Base-by-base conservation (phyloP, 164 flowering plant genomes). In the Dillenia suffruticosa region DNA sequence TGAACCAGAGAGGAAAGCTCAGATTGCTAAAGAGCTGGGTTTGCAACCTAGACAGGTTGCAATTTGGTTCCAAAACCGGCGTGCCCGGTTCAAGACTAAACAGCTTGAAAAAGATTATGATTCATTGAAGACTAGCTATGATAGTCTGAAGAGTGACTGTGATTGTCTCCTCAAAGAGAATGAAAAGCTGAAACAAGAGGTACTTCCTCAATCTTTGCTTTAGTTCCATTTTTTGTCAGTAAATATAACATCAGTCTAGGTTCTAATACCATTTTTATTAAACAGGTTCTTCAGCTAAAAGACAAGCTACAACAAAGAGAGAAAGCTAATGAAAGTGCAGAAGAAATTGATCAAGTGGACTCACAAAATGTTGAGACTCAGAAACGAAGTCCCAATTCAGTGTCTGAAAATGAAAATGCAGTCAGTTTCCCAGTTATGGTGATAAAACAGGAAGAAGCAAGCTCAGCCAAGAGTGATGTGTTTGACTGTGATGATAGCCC, bases 21-120 rank as follows among this genome's bases (percentile, higher is more conserved):
- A 82, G 75, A 87, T 89, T 3, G 93, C 96, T 0, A 82, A 77
- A 64, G 87, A 85, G 46, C 79, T 87, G 2, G 87, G 85, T 12
- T 58, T 87, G 77, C 89, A 89, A 73, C 91, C 93, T 24, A 73
- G 94, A 12, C 96, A 87, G 63, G 83, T 90, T 51, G 82, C 84
- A 2, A 81, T 81, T 51, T 81, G 85, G 85, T 81, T 79, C 45
- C 85, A 81, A 49, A 81, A 81, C 57, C 73, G 82, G 11, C 63
- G 82, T 19, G 85, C 85, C 12, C 70, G 85, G 49, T 81, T 72
- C 76, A 81, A 79, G 64, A 81, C 81, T 9, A 81, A 81, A 64
- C 76, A 73, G 57, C 67, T 81, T 9, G 85, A 81, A 63, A 79
- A 79, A 57, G 85, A 81, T 22, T 81, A 78, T 46, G 82, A 72